These are phyloP conservation scores for Gaultheria prostrata DNA, from an alignment of 148 eudicot species.

Conservation along the genomic window DNA sequence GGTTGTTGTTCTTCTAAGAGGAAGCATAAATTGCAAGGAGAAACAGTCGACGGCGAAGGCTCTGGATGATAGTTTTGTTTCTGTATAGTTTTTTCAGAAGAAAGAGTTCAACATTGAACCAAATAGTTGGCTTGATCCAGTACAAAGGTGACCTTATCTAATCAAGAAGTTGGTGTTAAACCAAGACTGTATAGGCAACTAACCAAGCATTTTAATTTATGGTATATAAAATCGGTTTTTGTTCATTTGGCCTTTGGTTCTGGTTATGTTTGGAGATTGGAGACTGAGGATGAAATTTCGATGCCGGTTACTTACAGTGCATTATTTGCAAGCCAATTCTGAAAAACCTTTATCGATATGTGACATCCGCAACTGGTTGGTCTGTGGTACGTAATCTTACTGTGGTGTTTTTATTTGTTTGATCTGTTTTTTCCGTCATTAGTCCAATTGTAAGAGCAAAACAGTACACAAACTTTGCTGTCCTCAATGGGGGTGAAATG, in stretches of 20 bases:
- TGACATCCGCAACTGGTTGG: background rate
- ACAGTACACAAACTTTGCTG: background rate
- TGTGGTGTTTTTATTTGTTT: background rate
- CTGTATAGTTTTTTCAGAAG: background rate
- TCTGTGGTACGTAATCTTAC: background rate
- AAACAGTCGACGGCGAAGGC: background rate
- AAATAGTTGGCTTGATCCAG: background rate
- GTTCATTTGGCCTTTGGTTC: background rate
- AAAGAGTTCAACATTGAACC: background rate
- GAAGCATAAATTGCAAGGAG: slow-evolving; percentile 61
- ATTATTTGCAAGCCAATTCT: background rate
- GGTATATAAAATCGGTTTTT: background rate
- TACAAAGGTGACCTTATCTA: background rate
- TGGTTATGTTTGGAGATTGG: background rate
- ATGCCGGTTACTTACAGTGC: background rate
- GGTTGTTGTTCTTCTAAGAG: slow-evolving; percentile 79
- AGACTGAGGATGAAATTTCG: background rate
- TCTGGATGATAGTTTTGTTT: slow-evolving; percentile 2
- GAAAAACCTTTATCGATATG: background rate
- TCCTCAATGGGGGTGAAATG: too few species aligned
- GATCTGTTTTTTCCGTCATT: background rate
- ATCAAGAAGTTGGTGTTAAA: background rate
- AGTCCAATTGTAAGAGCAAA: background rate
- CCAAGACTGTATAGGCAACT: background rate
- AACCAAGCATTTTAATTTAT: background rate